Base-by-base conservation (phyloP, 2,329 filamentous ascomycete genomes). In the Curvularia verruculosa region DNA sequence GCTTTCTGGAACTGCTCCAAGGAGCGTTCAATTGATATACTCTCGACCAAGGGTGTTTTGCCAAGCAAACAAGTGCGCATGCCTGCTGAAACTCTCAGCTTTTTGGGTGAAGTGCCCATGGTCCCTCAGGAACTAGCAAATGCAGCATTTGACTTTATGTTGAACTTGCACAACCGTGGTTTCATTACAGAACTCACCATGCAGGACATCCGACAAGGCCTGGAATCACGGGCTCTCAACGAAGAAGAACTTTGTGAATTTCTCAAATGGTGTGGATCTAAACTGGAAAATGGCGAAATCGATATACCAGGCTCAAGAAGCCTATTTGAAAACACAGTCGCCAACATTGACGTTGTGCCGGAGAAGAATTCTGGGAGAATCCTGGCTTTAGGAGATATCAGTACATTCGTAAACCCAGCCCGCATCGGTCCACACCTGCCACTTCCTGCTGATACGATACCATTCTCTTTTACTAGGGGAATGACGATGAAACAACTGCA, bases 1-100 rank as follows among this genome's bases (percentile, higher is more conserved):
- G 91, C 92, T 0, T 99, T 99, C 73, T 99, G 95, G 95, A 96
- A 87, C 34, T 93, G 91, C 61, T 95, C 90, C 70, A 89, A 89
- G 61, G 87, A 91, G 2, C 65, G 69, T 9, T 89, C 86, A 0
- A 92, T 98, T 55, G 93, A 97, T 69, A 85, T 97, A 6, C 87
- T 96, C 63, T 97, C 93, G 1, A 96, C 89, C 19, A 87, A 89
- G 56, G 96, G 96, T 54, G 88, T 99, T 6, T 82, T 97, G 52
- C 86, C 89, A n/a, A 96, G 90, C 34, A 86, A 90, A 12, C 85
- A 90, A 65, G 91, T 97, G 34, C 90, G 95, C 31, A 84, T 96
- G 65, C 90, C 73, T 79, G 89, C 73, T 73, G 90, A 80, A 81
- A 85, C 88, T 40, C 76, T 89, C 39, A 87, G 84, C 65, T 99